Percentiles rank a stretch among this genome's conserved stretches.
Evolutionary conservation across 345 rosid species (phyloP).

Genomic region (Psidium friedrichsthalianum): DNA sequence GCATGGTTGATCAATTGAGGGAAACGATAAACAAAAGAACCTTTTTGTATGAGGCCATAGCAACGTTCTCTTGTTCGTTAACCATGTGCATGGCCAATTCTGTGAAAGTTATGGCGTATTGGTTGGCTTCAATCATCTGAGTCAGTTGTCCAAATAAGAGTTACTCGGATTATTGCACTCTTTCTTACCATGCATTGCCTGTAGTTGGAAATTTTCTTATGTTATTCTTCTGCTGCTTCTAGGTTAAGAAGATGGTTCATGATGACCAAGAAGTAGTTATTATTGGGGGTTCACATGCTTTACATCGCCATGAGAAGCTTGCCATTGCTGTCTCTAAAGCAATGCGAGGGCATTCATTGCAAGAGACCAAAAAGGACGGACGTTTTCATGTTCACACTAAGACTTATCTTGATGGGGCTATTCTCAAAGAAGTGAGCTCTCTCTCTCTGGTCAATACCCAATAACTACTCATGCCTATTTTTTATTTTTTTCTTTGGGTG

Average conservation of each 20-base stretch:
- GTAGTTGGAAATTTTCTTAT: background rate
- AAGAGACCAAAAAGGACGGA: conserved; percentile 91
- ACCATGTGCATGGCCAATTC: background rate
- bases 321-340: conserved; percentile 97
- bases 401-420: conserved; percentile 90
- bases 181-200: background rate
- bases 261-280: conserved; percentile 89
- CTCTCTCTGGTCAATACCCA: background rate
- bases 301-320: conserved; percentile 93
- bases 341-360: conserved; percentile 94
- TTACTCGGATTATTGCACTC: background rate
- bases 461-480: background rate
- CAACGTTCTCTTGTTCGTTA: background rate
- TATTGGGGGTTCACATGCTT: conserved; percentile 76
- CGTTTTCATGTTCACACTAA: conserved; percentile 94
- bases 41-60: background rate
- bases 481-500: background rate
- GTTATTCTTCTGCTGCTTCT: background rate
- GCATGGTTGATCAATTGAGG: background rate
- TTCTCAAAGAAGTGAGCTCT: conserved; percentile 77
- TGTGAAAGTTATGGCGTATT: background rate
- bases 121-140: background rate
- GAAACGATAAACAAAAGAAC: background rate
- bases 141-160: background rate
- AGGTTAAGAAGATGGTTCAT: conserved; percentile 92